Evolutionary conservation across 768 basidiomycete species (phyloP).

Genomic region (Naematelia encephala): DNA sequence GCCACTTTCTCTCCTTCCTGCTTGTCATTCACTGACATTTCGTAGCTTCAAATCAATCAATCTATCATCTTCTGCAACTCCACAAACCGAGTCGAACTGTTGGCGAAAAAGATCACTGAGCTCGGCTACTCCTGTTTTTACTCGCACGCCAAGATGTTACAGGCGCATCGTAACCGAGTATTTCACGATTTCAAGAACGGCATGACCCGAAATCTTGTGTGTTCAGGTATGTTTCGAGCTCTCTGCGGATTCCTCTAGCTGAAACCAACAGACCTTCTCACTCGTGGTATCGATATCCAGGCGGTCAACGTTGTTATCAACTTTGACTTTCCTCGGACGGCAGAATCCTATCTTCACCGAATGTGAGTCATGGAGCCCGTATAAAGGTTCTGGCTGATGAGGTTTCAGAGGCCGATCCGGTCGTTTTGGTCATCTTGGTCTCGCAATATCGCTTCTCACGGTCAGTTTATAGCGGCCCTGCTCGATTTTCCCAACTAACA

Average conservation of each 20-base stretch:
- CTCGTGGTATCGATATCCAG: conserved; percentile 98
- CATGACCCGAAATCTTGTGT: conserved; percentile 97
- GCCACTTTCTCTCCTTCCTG: conserved; percentile 16
- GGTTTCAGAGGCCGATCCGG: conserved; percentile 72
- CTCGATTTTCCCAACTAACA: conserved; percentile 4
- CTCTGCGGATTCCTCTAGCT: neutral
- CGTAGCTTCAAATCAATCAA: conserved; percentile 98
- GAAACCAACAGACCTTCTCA: conserved; percentile 70
- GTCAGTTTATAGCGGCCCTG: conserved; percentile 19
- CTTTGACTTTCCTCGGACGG: conserved; percentile 99
- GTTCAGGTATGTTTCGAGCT: conserved; percentile 54
- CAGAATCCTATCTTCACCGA: conserved; percentile 96
- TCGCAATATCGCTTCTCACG: conserved; percentile 96
- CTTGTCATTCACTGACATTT: neutral
- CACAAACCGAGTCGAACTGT: conserved; percentile 97
- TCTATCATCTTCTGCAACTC: conserved; percentile 99
- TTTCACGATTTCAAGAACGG: conserved; percentile 99
- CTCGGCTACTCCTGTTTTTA: conserved; percentile 99
- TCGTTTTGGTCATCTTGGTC: conserved; percentile 91
- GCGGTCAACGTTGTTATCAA: conserved; percentile 99
- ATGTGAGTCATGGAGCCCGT: conserved; percentile 54
- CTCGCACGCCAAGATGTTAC: conserved; percentile 99
- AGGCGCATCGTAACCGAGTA: conserved; percentile 96
- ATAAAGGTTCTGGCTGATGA: conserved; percentile 4
- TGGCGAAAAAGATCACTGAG: conserved; percentile 99